These are phyloP conservation scores for Aristolochia contorta DNA, from an alignment of 164 flowering plant species.

Conservation along the genomic window DNA sequence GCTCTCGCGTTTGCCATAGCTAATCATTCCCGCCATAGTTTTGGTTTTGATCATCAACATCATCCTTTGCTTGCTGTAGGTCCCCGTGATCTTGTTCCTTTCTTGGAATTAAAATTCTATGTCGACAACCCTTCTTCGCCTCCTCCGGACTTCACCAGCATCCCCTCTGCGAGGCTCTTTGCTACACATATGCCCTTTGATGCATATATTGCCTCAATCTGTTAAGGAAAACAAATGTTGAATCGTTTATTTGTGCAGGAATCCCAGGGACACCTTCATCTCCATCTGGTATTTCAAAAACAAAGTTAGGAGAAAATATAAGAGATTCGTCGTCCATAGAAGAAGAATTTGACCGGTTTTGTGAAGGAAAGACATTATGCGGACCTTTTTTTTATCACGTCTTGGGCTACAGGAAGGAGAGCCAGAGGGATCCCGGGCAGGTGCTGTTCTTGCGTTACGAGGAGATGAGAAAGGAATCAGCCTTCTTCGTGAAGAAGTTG, in stretches of 20 bases:
- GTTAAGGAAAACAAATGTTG: background rate
- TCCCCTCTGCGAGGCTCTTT: conserved; percentile 5
- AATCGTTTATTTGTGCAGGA: conserved; percentile 5
- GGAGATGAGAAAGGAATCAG: conserved; percentile 1
- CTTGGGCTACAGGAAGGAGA: conserved; percentile 7
- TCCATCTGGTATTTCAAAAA: conserved; percentile 7
- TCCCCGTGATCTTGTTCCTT: background rate
- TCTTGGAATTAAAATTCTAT: background rate
- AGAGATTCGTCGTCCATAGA: background rate
- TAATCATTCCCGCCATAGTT: too few relatives aligned
- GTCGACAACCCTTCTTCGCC: background rate
- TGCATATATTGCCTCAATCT: background rate
- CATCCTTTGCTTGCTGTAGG: background rate
- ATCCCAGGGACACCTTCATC: conserved; percentile 6
- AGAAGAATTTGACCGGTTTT: conserved; percentile 7
- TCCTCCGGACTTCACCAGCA: background rate
- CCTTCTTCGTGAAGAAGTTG: background rate
- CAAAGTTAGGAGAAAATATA: background rate
- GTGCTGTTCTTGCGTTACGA: conserved; percentile 6
- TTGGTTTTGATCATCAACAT: too few relatives aligned
- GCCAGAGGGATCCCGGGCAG: background rate
- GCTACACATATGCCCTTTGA: conserved; percentile 2
- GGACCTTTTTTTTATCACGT: conserved; percentile 7
- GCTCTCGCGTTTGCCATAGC: too few relatives aligned
- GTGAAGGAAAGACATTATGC: background rate